Evolutionary conservation across 2,329 filamentous ascomycete species (phyloP).

Genomic region (Hypoxylon sp.): DNA sequence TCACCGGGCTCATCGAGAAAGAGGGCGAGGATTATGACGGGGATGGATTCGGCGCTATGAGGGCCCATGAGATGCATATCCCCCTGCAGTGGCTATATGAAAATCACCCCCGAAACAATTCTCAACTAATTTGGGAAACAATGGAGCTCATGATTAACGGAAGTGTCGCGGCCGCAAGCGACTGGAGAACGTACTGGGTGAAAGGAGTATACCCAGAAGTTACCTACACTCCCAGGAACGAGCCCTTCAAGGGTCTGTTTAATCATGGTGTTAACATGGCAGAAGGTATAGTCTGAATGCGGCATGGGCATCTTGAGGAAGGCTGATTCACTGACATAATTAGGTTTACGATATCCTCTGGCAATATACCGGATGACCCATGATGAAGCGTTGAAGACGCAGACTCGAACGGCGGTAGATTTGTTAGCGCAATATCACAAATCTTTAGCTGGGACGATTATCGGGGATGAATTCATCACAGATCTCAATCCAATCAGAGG

Average conservation of each 20-base stretch:
- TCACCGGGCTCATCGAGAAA: slow-evolving; percentile 64
- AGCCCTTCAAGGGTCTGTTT: slow-evolving; percentile 55
- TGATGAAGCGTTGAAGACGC: slow-evolving; percentile 55
- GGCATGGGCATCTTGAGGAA: not conserved
- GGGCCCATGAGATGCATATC: slow-evolving; percentile 59
- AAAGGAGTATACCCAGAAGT: slow-evolving; percentile 53
- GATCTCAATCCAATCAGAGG: slow-evolving; percentile 56
- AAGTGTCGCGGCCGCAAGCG: slow-evolving; percentile 52
- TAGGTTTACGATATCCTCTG: slow-evolving; percentile 59
- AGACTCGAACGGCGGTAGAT: slow-evolving; percentile 57
- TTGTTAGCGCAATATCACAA: slow-evolving; percentile 58
- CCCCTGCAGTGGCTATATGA: slow-evolving; percentile 59
- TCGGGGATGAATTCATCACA: slow-evolving; percentile 60
- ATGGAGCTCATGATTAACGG: slow-evolving; percentile 65
- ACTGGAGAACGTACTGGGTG: slow-evolving; percentile 56
- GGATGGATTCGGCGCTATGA: slow-evolving; percentile 54
- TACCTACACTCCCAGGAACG: slow-evolving; percentile 47
- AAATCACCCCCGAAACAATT: slow-evolving; percentile 54
- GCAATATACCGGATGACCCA: slow-evolving; percentile 60
- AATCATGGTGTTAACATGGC: slow-evolving; percentile 62
- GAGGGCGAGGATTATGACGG: slow-evolving; percentile 60
- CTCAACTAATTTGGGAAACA: slow-evolving; percentile 57
- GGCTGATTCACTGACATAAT: slow-evolving; percentile 9
- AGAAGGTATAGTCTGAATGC: slow-evolving; percentile 54
- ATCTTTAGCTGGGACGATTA: slow-evolving; percentile 59